These are phyloP conservation scores for Aureobasidium sp. DNA, from an alignment of 2,329 filamentous ascomycete genomes.

Conservation along the genomic window DNA sequence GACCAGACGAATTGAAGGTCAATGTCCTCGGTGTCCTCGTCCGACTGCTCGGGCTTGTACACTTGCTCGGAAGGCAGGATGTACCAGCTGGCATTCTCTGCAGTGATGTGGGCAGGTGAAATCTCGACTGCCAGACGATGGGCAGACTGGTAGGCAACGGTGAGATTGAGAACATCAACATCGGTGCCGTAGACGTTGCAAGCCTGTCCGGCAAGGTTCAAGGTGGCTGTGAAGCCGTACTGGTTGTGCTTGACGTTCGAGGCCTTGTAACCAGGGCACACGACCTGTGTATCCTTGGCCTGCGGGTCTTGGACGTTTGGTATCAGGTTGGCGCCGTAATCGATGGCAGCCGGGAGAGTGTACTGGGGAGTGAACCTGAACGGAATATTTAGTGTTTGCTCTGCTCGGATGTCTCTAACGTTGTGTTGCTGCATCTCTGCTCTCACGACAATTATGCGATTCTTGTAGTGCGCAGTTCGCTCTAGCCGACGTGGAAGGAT, in stretches of 20 bases:
- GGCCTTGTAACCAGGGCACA: conserved; percentile 56
- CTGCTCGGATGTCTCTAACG: too few relatives aligned
- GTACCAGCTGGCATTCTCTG: conserved; percentile 40
- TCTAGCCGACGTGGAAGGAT: too few relatives aligned
- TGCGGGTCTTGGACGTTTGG: conserved; percentile 60
- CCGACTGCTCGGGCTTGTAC: conserved; percentile 46
- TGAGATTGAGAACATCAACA: conserved; percentile 57
- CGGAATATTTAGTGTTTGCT: conserved; percentile 15
- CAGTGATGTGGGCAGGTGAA: conserved; percentile 53
- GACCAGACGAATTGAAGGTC: conserved; percentile 49
- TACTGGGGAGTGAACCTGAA: conserved; percentile 25
- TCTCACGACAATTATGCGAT: too few relatives aligned
- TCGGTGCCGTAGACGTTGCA: conserved; percentile 76
- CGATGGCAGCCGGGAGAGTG: conserved; percentile 29
- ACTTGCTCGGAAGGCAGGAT: conserved; percentile 58
- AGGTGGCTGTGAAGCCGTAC: conserved; percentile 45
- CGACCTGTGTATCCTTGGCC: conserved; percentile 55
- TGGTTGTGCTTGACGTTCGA: conserved; percentile 41
- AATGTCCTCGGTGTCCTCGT: conserved; percentile 34
- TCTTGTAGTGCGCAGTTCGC: too few relatives aligned
- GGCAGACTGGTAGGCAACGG: conserved; percentile 59
- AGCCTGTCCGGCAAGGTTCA: conserved; percentile 46
- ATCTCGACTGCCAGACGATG: conserved; percentile 67
- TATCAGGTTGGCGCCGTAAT: conserved; percentile 37
- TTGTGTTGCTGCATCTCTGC: too few relatives aligned